Evolutionary conservation across 1,284 basidiomycete species (phyloP).

Genomic region (Ceratorhiza oryzae-sativae): DNA sequence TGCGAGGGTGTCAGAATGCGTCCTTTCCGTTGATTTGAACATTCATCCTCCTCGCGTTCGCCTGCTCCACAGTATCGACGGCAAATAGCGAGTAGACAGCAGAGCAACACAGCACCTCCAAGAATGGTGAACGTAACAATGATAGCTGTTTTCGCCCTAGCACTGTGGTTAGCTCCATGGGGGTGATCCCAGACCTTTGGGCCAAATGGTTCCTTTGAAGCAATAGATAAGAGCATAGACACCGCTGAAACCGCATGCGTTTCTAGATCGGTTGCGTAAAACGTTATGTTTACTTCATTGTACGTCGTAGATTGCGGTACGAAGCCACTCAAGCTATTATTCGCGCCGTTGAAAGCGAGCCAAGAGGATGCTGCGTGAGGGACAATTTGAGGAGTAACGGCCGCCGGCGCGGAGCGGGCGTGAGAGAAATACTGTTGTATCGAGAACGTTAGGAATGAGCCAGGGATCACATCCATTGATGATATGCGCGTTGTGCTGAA

Average conservation of each 20-base stretch:
- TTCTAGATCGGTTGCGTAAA: slow-evolving; percentile 44
- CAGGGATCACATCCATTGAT: slow-evolving; percentile 58
- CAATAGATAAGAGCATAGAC: slow-evolving; percentile 62
- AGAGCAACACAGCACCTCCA: slow-evolving; percentile 64
- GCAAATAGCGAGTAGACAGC: slow-evolving; percentile 61
- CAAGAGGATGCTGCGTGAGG: slow-evolving; percentile 44
- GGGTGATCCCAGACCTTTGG: slow-evolving; percentile 53
- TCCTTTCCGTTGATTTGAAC: slow-evolving; percentile 26
- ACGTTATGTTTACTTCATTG: slow-evolving; percentile 44
- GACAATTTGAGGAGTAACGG: slow-evolving; percentile 18
- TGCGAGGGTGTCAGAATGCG: neutral
- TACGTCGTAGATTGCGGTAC: slow-evolving; percentile 45
- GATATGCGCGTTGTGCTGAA: slow-evolving; percentile 68
- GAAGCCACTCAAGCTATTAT: slow-evolving; percentile 50
- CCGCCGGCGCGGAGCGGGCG: slow-evolving; percentile 21
- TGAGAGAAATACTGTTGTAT: slow-evolving; percentile 20
- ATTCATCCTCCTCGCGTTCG: slow-evolving; percentile 30
- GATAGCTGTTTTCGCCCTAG: slow-evolving; percentile 25
- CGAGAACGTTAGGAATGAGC: slow-evolving; percentile 48
- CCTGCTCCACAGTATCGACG: slow-evolving; percentile 57
- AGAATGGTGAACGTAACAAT: slow-evolving; percentile 66
- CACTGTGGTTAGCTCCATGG: slow-evolving; percentile 52
- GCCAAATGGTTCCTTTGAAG: slow-evolving; percentile 49
- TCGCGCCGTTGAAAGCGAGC: slow-evolving; percentile 70
- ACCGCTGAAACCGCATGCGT: slow-evolving; percentile 77